These are phyloP conservation scores for Orbilia ellipsospora DNA, from an alignment of 2,329 filamentous ascomycete genomes.

Conservation along the genomic window DNA sequence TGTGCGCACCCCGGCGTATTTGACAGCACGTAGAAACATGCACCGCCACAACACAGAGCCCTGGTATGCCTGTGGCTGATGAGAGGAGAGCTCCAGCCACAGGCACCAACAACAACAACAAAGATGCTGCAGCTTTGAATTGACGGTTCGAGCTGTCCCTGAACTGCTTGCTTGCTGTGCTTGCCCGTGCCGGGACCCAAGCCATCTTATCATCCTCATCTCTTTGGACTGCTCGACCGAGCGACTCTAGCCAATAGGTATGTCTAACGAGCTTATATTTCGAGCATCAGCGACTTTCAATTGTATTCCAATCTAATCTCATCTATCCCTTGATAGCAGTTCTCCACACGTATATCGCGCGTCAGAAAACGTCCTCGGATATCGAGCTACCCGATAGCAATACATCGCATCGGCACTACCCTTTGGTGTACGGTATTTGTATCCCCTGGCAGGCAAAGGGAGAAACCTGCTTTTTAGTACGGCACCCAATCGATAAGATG, in stretches of 20 bases:
- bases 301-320: slow-evolving; percentile 20
- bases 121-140: slow-evolving; percentile 17
- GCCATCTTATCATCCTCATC: slow-evolving; percentile 11
- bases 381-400: background rate
- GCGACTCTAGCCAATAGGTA: background rate
- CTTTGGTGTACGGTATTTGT: background rate
- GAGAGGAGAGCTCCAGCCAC: slow-evolving; percentile 30
- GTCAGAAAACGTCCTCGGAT: slow-evolving; percentile 19
- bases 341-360: slow-evolving; percentile 33
- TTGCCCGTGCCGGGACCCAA: slow-evolving; percentile 10
- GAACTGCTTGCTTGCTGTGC: slow-evolving; percentile 9
- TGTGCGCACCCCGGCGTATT: slow-evolving; percentile 28
- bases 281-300: background rate
- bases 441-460: background rate
- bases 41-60: slow-evolving; percentile 6
- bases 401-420: background rate
- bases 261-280: no score
- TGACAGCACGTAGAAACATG: slow-evolving; percentile 1
- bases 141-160: slow-evolving; percentile 29
- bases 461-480: background rate
- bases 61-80: slow-evolving; percentile 13
- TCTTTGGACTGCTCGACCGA: background rate
- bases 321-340: slow-evolving; percentile 19
- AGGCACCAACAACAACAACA: slow-evolving; percentile 29
- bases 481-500: slow-evolving; percentile 32